A percentile compares a stretch with the other conserved stretches of the same genome.
Evolutionary conservation across 2,329 filamentous ascomycete genomes (phyloP).

Genomic region (Neurospora crassa): DNA sequence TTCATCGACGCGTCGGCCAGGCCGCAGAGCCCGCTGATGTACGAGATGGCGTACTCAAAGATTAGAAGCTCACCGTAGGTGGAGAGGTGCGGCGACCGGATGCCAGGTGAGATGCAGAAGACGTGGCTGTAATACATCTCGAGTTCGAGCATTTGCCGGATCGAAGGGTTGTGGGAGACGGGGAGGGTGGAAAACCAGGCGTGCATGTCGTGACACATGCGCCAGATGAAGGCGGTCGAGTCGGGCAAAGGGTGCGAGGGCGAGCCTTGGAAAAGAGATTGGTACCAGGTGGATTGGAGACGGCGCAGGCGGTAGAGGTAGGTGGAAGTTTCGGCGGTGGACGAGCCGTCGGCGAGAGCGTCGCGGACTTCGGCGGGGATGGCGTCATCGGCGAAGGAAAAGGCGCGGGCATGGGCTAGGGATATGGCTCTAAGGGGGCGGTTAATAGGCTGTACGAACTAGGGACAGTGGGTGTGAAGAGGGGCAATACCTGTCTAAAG

Average conservation of each 20-base stretch:
- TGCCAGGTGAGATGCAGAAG: constrained; percentile 76
- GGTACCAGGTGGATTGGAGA: constrained; percentile 83
- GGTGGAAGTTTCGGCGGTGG: constrained; percentile 57
- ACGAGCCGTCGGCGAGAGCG: constrained; percentile 47
- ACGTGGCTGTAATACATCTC: constrained; percentile 87
- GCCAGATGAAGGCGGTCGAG: constrained; percentile 63
- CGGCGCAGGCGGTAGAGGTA: constrained; percentile 76
- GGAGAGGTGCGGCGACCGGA: constrained; percentile 60
- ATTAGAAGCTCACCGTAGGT: constrained; percentile 72
- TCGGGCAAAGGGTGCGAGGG: constrained; percentile 54
- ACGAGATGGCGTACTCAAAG: constrained; percentile 80
- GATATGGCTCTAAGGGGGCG: constrained; percentile 59
- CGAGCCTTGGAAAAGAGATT: constrained; percentile 74
- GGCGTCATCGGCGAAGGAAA: constrained; percentile 89
- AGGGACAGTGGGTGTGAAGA: not conserved
- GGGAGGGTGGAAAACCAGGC: constrained; percentile 77
- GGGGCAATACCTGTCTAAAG: constrained; percentile 59
- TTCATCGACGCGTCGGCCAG: constrained; percentile 51
- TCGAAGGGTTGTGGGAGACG: constrained; percentile 49
- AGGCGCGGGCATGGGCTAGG: constrained; percentile 76
- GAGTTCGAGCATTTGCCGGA: constrained; percentile 72
- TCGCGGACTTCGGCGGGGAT: constrained; percentile 50
- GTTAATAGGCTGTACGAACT: constrained; percentile 8
- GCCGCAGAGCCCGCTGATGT: constrained; percentile 63
- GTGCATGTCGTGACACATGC: constrained; percentile 64